These are phyloP conservation scores for Salix dunnii DNA, from an alignment of 345 rosid genomes.

Conservation along the genomic window DNA sequence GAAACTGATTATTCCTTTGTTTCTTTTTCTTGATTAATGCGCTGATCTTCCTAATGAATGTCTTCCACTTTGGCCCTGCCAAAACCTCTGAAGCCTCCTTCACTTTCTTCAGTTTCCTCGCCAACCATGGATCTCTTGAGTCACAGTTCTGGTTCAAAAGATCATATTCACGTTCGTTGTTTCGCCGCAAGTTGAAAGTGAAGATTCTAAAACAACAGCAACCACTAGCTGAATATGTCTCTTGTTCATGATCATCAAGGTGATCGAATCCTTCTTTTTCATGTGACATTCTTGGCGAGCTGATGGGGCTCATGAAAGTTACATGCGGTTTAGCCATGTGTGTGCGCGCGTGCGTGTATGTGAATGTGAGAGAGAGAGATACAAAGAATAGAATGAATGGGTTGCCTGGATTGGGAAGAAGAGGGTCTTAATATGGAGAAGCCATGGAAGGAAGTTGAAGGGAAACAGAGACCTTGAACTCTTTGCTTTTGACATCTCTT, in stretches of 20 bases:
- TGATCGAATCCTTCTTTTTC: slow-evolving; percentile 27
- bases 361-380: too few species aligned
- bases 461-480: not conserved
- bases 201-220: slow-evolving; percentile 37
- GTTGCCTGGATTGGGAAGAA: not conserved
- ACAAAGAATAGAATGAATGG: not conserved
- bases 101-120: slow-evolving; percentile 31
- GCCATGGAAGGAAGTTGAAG: not conserved
- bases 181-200: slow-evolving; percentile 28
- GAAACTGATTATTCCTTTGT: slow-evolving; percentile 20
- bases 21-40: slow-evolving; percentile 19
- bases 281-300: slow-evolving; percentile 30
- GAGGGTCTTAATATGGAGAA: not conserved
- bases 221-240: slow-evolving; percentile 11
- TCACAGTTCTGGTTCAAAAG: slow-evolving; percentile 19
- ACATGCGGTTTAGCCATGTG: slow-evolving; percentile 13
- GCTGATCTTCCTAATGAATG: slow-evolving; percentile 42
- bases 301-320: slow-evolving; percentile 1
- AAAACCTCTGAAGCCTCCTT: slow-evolving; percentile 43
- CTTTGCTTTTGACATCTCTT: too few species aligned
- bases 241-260: slow-evolving; percentile 14
- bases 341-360: not conserved
- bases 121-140: slow-evolving; percentile 29
- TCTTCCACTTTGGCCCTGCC: slow-evolving; percentile 63
- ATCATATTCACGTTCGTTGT: not conserved